Conservation (phyloP, 2,329 filamentous ascomycete species). For the Dichotomopilus funicola region DNA sequence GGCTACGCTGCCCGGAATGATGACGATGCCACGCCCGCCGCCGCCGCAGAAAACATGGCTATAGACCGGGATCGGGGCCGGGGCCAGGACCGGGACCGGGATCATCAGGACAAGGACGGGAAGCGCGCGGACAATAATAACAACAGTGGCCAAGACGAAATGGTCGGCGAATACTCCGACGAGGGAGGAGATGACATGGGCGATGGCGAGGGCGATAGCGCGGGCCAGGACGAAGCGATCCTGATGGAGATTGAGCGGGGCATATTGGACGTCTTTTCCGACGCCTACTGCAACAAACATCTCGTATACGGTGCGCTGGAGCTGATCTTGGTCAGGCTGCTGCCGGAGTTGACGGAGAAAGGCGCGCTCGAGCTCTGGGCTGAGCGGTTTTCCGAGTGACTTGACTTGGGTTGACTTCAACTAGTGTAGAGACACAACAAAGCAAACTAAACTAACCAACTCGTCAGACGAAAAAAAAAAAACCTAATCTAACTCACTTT, state of each 20-base stretch:
- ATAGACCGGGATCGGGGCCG: too few relatives aligned
- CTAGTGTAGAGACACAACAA: not conserved
- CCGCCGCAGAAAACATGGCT: too few relatives aligned
- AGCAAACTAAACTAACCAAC: too few relatives aligned
- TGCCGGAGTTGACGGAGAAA: slow-evolving; percentile 75
- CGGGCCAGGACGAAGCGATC: slow-evolving; percentile 40
- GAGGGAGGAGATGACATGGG: not conserved
- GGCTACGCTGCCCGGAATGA: not conserved
- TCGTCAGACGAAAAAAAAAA: not conserved
- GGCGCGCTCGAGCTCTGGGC: slow-evolving; percentile 66
- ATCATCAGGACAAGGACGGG: not conserved
- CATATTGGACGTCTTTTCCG: slow-evolving; percentile 67
- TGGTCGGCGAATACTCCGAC: too few relatives aligned
- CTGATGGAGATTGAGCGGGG: slow-evolving; percentile 54
- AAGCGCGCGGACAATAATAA: slow-evolving; percentile 18
- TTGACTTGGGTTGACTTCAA: not conserved
- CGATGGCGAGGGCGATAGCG: slow-evolving; percentile 22
- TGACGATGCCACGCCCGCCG: not conserved
- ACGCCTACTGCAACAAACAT: slow-evolving; percentile 89
- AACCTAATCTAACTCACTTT: not conserved
- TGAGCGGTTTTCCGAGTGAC: slow-evolving; percentile 49
- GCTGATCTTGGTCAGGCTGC: slow-evolving; percentile 68
- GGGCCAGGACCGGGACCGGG: not conserved
- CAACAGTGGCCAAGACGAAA: slow-evolving; percentile 25
- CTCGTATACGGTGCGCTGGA: slow-evolving; percentile 78